Conservation (phyloP, 805 yeast species). For the Candida sakaeoensis region DNA sequence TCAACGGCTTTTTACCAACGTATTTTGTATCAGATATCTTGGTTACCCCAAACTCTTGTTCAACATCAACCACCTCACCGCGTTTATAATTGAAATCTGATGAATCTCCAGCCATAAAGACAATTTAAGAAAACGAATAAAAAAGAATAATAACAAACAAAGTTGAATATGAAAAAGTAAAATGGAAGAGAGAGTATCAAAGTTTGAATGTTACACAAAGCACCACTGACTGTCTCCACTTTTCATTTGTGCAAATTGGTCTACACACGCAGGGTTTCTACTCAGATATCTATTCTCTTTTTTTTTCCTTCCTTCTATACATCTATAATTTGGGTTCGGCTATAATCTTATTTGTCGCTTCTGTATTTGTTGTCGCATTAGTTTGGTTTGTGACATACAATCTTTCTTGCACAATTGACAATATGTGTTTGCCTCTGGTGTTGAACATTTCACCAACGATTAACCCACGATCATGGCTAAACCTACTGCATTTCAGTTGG, state of each 20-base stretch:
- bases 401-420: slow-evolving; percentile 66
- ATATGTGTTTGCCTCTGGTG: slow-evolving; percentile 47
- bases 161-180: background rate
- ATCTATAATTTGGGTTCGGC: too few relatives aligned
- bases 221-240: too few relatives aligned
- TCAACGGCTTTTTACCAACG: slow-evolving; percentile 18
- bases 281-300: slow-evolving; percentile 1
- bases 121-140: background rate
- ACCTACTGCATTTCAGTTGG: slow-evolving; percentile 44
- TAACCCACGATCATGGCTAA: slow-evolving; percentile 51
- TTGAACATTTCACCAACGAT: slow-evolving; percentile 56
- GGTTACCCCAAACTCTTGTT: slow-evolving; percentile 18
- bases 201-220: background rate
- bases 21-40: slow-evolving; percentile 14
- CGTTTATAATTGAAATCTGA: slow-evolving; percentile 6
- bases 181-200: background rate
- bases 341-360: too few relatives aligned
- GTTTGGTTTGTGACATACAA: too few relatives aligned
- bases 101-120: background rate
- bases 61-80: slow-evolving; percentile 11
- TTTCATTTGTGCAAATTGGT: too few relatives aligned
- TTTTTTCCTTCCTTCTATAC: background rate
- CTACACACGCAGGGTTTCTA: too few relatives aligned
- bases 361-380: too few relatives aligned
- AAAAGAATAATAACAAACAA: background rate